phyloP scores from a whole-genome alignment of 75 land plant genomes.

The Chamaecyparis obtusa region DNA sequence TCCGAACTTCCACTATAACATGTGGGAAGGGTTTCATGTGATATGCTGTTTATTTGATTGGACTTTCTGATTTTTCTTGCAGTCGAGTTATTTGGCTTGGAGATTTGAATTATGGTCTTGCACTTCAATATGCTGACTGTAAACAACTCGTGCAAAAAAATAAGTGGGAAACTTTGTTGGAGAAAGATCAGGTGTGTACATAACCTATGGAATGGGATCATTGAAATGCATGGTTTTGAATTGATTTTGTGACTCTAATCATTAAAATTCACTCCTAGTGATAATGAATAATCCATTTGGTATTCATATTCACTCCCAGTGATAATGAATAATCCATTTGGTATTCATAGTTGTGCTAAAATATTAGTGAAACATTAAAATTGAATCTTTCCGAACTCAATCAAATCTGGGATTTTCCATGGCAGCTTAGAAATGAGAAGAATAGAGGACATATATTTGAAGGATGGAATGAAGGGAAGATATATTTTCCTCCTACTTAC shows the following conservation, averaged over 20 bases:
- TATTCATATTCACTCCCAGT: no score
- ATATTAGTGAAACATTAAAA: no score
- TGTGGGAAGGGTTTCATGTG: background rate
- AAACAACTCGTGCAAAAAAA: conserved; percentile 65
- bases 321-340: no score
- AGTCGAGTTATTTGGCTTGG: conserved; percentile 95
- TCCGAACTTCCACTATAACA: background rate
- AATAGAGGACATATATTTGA: conserved; percentile 72
- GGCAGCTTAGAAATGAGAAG: conserved; percentile 66
- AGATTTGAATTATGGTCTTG: conserved; percentile 86
- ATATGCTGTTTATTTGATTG: background rate
- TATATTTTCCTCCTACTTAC: conserved; percentile 92
- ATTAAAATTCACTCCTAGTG: no score
- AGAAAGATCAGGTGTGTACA: conserved; percentile 65
- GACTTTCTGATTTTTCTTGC: conserved; percentile 5
- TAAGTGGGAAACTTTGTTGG: conserved; percentile 76
- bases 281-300: no score
- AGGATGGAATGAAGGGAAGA: conserved; percentile 88
- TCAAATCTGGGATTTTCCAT: background rate
- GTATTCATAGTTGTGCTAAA: no score
- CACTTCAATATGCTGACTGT: conserved; percentile 46
- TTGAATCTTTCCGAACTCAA: no score
- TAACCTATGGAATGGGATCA: background rate
- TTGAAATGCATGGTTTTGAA: background rate
- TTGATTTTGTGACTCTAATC: background rate